Evolutionary conservation across 805 yeast genomes (phyloP).

Genomic region (Yarrowia keelungensis): DNA sequence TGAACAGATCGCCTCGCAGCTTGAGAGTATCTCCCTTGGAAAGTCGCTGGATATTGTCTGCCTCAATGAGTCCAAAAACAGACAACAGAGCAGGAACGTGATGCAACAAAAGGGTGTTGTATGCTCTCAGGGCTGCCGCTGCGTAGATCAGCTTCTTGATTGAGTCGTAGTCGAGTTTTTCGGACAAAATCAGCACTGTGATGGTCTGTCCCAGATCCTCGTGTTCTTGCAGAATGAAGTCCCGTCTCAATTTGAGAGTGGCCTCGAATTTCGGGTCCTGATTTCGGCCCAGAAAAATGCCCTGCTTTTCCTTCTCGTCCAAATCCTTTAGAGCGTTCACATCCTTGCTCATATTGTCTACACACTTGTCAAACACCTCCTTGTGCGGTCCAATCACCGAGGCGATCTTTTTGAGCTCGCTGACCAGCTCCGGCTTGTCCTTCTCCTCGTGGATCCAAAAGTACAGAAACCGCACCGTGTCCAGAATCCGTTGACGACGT

Average conservation of each 20-base stretch:
- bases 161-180: constrained; percentile 44
- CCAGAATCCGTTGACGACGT: constrained; percentile 76
- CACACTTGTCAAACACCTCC: constrained; percentile 53
- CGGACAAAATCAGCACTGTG: constrained; percentile 56
- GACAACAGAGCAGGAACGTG: constrained; percentile 47
- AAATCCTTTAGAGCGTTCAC: constrained; percentile 64
- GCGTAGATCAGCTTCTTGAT: constrained; percentile 53
- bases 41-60: constrained; percentile 18
- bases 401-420: constrained; percentile 26
- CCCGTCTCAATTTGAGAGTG: constrained; percentile 63
- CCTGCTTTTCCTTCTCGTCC: constrained; percentile 58
- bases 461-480: constrained; percentile 46
- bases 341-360: constrained; percentile 64
- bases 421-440: constrained; percentile 8
- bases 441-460: constrained; percentile 33
- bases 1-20: constrained; percentile 32
- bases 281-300: constrained; percentile 58
- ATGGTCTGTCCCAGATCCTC: constrained; percentile 73
- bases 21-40: constrained; percentile 23
- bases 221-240: constrained; percentile 68
- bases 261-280: constrained; percentile 56
- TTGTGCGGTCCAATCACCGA: constrained; percentile 35
- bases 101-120: constrained; percentile 70
- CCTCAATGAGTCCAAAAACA: constrained; percentile 26
- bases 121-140: constrained; percentile 58